phyloP scores from a whole-genome alignment of 768 basidiomycete genomes.

The Mycena haematopus region DNA sequence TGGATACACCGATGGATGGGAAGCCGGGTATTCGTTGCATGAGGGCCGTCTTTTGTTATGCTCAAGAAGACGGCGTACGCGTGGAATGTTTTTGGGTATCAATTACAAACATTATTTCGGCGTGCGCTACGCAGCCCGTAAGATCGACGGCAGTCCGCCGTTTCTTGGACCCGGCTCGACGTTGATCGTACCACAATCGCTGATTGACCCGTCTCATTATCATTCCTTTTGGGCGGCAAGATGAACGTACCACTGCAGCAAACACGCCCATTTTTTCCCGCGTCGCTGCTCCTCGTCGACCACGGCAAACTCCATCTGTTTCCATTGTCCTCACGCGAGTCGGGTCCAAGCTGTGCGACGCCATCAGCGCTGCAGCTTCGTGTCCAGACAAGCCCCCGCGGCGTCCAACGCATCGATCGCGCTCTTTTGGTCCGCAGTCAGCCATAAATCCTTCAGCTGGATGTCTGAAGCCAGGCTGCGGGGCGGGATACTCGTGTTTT shows the following conservation, averaged over 20 bases:
- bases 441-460: slow-evolving; percentile 1
- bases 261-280: slow-evolving; percentile 1
- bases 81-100: slow-evolving; percentile 1
- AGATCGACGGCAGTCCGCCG: neutral
- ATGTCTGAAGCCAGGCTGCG: slow-evolving; percentile 7
- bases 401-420: neutral
- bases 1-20: neutral
- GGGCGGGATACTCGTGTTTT: neutral
- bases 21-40: neutral
- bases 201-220: neutral
- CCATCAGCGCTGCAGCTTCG: slow-evolving; percentile 6
- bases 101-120: neutral
- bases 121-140: neutral
- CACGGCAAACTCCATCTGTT: slow-evolving; percentile 9
- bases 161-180: neutral
- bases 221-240: neutral
- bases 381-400: neutral
- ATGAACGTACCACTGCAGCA: slow-evolving; percentile 5
- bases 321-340: slow-evolving; percentile 5
- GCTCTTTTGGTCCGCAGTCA: slow-evolving; percentile 1
- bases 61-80: neutral
- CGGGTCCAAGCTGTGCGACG: slow-evolving; percentile 6
- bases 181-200: neutral
- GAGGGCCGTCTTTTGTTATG: neutral
- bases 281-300: slow-evolving; percentile 4